Base-by-base conservation (phyloP, 2,329 filamentous ascomycete species). In the Microsporum audouinii region DNA sequence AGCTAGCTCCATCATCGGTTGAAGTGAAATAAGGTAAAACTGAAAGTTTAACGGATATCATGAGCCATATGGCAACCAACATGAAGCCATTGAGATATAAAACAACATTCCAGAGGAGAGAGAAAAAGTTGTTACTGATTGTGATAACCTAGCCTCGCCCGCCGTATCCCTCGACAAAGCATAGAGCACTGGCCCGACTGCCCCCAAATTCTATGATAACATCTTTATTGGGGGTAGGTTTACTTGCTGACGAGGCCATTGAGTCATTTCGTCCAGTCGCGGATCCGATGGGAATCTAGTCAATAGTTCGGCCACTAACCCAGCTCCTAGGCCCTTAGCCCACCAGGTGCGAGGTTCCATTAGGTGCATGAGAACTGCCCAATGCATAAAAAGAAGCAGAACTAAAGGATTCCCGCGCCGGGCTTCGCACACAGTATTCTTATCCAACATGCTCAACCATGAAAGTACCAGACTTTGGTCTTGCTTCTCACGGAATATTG, bases 391-490 rank as follows among this genome's bases (percentile, higher is more conserved):
- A 10, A 68, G 62, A 31, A 69, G 45, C 47, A 69, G 55, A 6
- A 63, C 53, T 10, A 68, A 45, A 7, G 62, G 64, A 31, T 66
- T 53, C 4, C 62, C 60, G 14, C 38, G 58, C 39, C 60, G 45
- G 3, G 67, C 33, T 8, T 59, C 58, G 34, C 63, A 33, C 5
- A 67, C 61, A 55, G 67, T 67, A 10, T 62, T 61, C 31, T 63
- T 63, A 8, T 65, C 63, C 2, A 62, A 62, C 49, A 65, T 63
- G 17, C 59, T 55, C n/a, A 67, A 64, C 72, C 73, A 75, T 2
- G 71, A 68, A 17, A 73, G 64, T 12, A 73, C 67, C 17, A 71
- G 69, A 1, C 68, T 70, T 1, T 70, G 64, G 58, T 72, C 71
- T n/a, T 60, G 51, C 0, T 62, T 62, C 47, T 66, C 64, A 5